phyloP scores from a whole-genome alignment of 257 asterid genomes.

The Cynanchum wilfordii region DNA sequence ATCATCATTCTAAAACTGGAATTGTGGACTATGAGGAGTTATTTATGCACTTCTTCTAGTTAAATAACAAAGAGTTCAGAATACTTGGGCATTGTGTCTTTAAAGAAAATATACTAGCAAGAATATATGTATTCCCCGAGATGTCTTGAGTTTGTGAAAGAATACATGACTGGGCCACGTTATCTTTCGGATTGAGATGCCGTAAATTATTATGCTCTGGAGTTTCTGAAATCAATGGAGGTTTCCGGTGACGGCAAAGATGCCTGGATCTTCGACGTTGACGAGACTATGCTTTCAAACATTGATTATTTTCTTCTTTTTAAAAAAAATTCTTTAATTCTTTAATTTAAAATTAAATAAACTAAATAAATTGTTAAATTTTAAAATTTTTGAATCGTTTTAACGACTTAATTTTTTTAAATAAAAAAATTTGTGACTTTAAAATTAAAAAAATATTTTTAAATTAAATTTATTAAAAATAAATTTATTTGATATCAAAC shows the following conservation, averaged over 20 bases:
- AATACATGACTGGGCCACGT: too few relatives aligned
- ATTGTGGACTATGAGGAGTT: background rate
- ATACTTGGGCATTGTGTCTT: too few relatives aligned
- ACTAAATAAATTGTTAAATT: too few relatives aligned
- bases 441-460: too few relatives aligned
- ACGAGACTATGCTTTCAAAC: slow-evolving; percentile 77
- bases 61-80: background rate
- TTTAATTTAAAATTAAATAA: too few relatives aligned
- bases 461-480: too few relatives aligned
- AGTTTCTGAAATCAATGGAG: slow-evolving; percentile 34
- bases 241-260: slow-evolving; percentile 52
- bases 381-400: too few relatives aligned
- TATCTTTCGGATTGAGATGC: slow-evolving; percentile 54
- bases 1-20: background rate
- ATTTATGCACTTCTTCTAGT: background rate
- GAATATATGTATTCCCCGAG: background rate
- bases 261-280: slow-evolving; percentile 88
- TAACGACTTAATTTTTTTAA: too few relatives aligned
- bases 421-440: too few relatives aligned
- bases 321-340: too few relatives aligned
- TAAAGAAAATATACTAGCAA: background rate
- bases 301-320: slow-evolving; percentile 71
- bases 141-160: slow-evolving; percentile 51
- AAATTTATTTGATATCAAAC: too few relatives aligned
- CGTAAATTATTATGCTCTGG: slow-evolving; percentile 47